These are phyloP conservation scores for Purpureocillium lavendulum DNA, from an alignment of 2,329 filamentous ascomycete genomes.

Conservation along the genomic window DNA sequence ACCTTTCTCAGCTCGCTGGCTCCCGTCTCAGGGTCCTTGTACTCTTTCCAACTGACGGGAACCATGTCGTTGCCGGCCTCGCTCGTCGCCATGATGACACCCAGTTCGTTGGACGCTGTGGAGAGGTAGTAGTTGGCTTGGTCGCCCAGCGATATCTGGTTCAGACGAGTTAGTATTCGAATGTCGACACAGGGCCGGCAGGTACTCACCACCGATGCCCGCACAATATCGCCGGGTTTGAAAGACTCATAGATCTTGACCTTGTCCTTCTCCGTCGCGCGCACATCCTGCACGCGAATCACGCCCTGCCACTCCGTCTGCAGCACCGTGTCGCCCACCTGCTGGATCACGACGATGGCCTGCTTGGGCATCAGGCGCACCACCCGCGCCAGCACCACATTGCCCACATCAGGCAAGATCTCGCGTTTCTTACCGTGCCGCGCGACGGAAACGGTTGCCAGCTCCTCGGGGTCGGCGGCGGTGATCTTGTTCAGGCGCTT, in stretches of 20 bases:
- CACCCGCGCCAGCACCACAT: conserved; percentile 74
- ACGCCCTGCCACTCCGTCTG: conserved; percentile 78
- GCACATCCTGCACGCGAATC: conserved; percentile 82
- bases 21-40: conserved; percentile 74
- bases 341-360: conserved; percentile 77
- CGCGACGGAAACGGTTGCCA: conserved; percentile 49
- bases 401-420: conserved; percentile 73
- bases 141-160: conserved; percentile 77
- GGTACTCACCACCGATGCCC: conserved; percentile 64
- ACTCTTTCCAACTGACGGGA: conserved; percentile 92
- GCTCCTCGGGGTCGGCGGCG: conserved; percentile 30
- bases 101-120: conserved; percentile 83
- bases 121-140: conserved; percentile 94
- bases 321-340: conserved; percentile 64
- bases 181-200: too few species aligned
- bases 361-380: conserved; percentile 79
- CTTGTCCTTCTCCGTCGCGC: conserved; percentile 92
- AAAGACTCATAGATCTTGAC: conserved; percentile 89
- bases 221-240: conserved; percentile 83
- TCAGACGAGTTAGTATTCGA: too few species aligned
- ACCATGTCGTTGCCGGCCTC: conserved; percentile 86
- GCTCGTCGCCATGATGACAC: conserved; percentile 87
- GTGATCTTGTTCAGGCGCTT: conserved; percentile 54
- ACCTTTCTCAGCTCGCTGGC: conserved; percentile 78
- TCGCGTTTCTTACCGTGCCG: conserved; percentile 48